Conservation (phyloP, 345 rosid species). For the Rhizophora mangle region DNA sequence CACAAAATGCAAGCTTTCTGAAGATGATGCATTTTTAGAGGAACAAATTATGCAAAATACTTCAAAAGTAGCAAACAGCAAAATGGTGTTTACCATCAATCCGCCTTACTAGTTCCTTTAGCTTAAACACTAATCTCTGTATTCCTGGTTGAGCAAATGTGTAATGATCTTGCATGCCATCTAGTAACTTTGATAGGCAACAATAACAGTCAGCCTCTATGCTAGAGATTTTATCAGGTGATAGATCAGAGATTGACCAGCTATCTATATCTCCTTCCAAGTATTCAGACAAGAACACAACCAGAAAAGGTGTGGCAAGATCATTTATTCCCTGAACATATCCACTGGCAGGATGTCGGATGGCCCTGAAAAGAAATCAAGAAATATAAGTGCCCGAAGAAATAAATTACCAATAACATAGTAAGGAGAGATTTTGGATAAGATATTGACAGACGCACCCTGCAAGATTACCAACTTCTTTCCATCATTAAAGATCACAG, state of each 20-base stretch:
- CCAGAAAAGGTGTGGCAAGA: conserved; percentile 94
- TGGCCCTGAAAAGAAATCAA: conserved; percentile 66
- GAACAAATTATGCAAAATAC: neutral
- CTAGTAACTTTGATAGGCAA: conserved; percentile 93
- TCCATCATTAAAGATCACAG: conserved; percentile 7
- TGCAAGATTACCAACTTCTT: conserved; percentile 3
- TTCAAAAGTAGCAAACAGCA: neutral
- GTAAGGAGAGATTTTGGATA: neutral
- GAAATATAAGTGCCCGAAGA: conserved; percentile 13
- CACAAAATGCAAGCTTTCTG: neutral
- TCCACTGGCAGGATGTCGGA: conserved; percentile 98
- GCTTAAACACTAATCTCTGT: conserved; percentile 97
- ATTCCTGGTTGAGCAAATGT: conserved; percentile 99
- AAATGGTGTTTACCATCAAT: conserved; percentile 72
- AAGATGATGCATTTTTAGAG: neutral
- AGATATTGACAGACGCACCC: neutral
- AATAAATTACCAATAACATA: conserved; percentile 9
- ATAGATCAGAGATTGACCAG: conserved; percentile 72
- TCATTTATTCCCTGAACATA: conserved; percentile 99
- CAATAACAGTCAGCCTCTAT: conserved; percentile 97
- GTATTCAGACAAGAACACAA: conserved; percentile 87
- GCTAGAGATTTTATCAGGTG: conserved; percentile 60
- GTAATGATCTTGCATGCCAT: conserved; percentile 99
- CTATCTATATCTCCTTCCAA: conserved; percentile 69
- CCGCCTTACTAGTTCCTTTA: conserved; percentile 90